These are phyloP conservation scores for Rhynchospora tenuis DNA, from an alignment of 176 grass and related monocot species.

Conservation along the genomic window DNA sequence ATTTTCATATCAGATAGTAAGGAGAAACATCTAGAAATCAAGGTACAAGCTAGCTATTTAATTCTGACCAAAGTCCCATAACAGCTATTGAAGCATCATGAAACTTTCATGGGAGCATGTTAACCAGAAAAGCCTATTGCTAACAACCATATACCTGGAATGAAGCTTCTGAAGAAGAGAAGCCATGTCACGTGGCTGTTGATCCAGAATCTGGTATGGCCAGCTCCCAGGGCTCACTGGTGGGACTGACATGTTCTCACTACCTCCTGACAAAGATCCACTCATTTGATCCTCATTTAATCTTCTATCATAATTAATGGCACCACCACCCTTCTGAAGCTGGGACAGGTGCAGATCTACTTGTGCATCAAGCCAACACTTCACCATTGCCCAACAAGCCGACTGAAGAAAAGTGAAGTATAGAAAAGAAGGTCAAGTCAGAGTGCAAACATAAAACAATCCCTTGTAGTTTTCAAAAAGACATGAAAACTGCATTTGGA, in stretches of 20 bases:
- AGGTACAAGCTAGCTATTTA: not conserved
- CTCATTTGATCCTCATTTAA: constrained; percentile 74
- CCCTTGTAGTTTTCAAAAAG: not conserved
- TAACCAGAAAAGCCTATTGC: not conserved
- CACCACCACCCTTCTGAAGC: constrained; percentile 58
- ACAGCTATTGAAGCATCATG: not conserved
- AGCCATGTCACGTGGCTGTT: constrained; percentile 81
- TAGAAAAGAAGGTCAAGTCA: not conserved
- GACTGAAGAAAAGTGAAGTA: constrained; percentile 48
- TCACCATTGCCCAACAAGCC: constrained; percentile 95
- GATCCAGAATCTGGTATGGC: constrained; percentile 83
- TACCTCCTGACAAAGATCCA: constrained; percentile 37
- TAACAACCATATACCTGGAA: constrained; percentile 54
- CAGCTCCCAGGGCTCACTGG: constrained; percentile 62
- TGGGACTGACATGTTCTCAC: constrained; percentile 23
- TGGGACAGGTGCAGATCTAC: constrained; percentile 71
- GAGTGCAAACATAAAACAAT: not conserved
- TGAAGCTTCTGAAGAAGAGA: constrained; percentile 96
- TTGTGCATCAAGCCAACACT: constrained; percentile 89
- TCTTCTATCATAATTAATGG: constrained; percentile 40
- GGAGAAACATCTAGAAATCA: not conserved
- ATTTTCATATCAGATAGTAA: not conserved
- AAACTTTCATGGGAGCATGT: not conserved
- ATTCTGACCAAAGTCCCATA: not conserved
- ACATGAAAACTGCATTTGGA: not conserved